Evolutionary conservation across 2,329 filamentous ascomycete genomes (phyloP), one percentile per base, ranked within the genome.

Genomic region (Phoma sp.): DNA sequence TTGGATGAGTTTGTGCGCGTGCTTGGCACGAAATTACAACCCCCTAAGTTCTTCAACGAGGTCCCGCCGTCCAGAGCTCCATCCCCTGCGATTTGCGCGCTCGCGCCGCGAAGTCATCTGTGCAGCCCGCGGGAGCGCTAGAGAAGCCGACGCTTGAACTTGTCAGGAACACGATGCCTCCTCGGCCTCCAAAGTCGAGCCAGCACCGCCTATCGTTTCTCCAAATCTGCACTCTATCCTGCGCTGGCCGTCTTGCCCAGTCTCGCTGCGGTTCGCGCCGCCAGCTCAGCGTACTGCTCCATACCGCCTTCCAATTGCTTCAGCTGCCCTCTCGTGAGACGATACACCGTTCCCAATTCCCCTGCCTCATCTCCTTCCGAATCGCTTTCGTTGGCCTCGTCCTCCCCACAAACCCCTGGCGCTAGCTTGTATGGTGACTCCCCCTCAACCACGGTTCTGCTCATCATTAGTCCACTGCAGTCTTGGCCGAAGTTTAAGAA

Each of bases 361-460:
- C 80, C 79, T 37, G 80, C 79, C 2, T 80, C 80, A 0, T 77
- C 75, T 0, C 75, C 78, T 13, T 80, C 77, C 24, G 78, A 81
- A 2, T 78, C 78, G 1, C 77, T 78, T 11, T 78, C 79, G 64
- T 65, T 68, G 43, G 67, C 67, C 52, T 71, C 68, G 29, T 75
- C 76, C 2, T 75, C 77, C 2, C 77, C 78, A n/a, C 50, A 43
- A 46, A 58, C 64, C 64, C 70, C 69, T 70, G 65, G 67, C 61
- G 66, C 67, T 68, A 74, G 64, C 59, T 66, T 68, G 56, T 73
- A 68, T 41, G 72, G 66, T 59, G 74, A 81, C 42, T 70, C 74
- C 0, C 87, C 87, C 68, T 91, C 88, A 1, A 95, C 80, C 0
- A 89, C 89, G 2, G 86, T 86, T 32, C 87, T 83, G 74, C 44